A percentile compares a stretch with the other conserved stretches of the same genome.
Conservation (phyloP, 768 basidiomycete genomes). For the Suillus placidus region DNA sequence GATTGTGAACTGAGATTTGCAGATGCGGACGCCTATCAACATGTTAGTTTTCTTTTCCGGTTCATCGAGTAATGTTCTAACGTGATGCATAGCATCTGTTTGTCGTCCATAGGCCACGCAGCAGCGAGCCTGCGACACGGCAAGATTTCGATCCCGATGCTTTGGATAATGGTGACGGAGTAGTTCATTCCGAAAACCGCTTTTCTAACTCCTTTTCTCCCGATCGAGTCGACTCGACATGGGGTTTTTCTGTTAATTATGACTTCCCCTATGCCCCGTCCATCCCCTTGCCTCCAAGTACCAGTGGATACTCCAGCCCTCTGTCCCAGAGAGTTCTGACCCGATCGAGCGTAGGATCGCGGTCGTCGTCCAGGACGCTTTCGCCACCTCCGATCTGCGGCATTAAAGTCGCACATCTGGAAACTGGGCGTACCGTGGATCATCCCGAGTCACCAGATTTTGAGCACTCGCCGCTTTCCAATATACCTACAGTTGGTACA, state of each 20-base stretch:
- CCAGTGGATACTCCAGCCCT: conserved; percentile 35
- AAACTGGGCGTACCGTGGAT: conserved; percentile 33
- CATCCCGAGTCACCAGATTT: conserved; percentile 22
- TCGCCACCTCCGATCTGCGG: conserved; percentile 15
- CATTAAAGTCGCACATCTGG: conserved; percentile 32
- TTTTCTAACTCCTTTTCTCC: conserved; percentile 13
- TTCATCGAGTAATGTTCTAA: conserved; percentile 6
- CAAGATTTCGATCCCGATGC: conserved; percentile 1
- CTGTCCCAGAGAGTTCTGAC: conserved; percentile 26
- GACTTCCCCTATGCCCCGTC: conserved; percentile 30
- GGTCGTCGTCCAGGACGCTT: conserved; percentile 11
- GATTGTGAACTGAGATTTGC: conserved; percentile 46
- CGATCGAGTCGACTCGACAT: conserved; percentile 24
- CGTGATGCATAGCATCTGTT: conserved; percentile 29
- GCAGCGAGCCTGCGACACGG: not conserved
- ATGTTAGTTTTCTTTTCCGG: conserved; percentile 31
- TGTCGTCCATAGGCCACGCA: conserved; percentile 25
- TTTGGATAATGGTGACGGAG: conserved; percentile 5
- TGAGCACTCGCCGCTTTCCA: conserved; percentile 36
- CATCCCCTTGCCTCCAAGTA: conserved; percentile 33
- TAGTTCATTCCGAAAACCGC: not conserved
- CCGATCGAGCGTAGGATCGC: conserved; percentile 12
- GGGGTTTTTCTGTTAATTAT: conserved; percentile 24
- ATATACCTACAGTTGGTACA: conserved; percentile 32
- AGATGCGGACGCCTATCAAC: conserved; percentile 39